Evolutionary conservation across 2,329 filamentous ascomycete species (phyloP), one percentile per base, ranked within the genome.

Genomic region (Calonectria honghensis): DNA sequence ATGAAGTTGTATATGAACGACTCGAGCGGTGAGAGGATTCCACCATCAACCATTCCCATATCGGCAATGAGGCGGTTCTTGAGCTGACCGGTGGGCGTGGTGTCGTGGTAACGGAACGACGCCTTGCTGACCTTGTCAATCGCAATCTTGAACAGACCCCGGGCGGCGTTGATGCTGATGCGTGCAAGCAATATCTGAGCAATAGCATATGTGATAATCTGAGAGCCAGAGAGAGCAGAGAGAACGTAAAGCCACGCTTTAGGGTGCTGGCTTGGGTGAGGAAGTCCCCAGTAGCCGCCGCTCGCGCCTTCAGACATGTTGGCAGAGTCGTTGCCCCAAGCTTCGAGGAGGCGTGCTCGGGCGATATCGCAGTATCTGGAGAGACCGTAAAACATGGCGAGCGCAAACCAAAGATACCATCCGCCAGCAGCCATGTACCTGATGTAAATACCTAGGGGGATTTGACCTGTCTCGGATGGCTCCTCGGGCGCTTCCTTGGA

Each of bases 11-110:
- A 95, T 1, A 93, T 92, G 14, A 96, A 94, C 0, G 89, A 85
- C 75, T 95, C 92, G 64, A 98, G 91, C 16, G 95, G 93, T 13
- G 88, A 86, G 63, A 94, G 94, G 79, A 98, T 94, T n/a, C 94
- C 93, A 0, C 96, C 96, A 81, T 98, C 96, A 0, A 98, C 91
- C 65, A 95, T 96, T 35, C 94, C 94, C 85, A 98, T 97, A 80
- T 98, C 96, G 1, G 95, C 95, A 0, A 96, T 98, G 74, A 98
- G 89, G 10, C 96, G 91, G 83, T 98, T 98, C 94, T 98, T 98
- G 75, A 98, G 87, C 61, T 96, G 92, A 0, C 96, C 96, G 0
- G 97, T 93, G 0, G 96, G 96, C 0, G 96, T 98, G 5, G 95
- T 92, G 82, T 98, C 96, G 85, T 98, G 97, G 84, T 96, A 98